A percentile compares a stretch with the other conserved stretches of the same genome.
These are phyloP conservation scores for Coemansia sp. DNA, from an alignment of 192 early-diverging fungal species.

Conservation along the genomic window DNA sequence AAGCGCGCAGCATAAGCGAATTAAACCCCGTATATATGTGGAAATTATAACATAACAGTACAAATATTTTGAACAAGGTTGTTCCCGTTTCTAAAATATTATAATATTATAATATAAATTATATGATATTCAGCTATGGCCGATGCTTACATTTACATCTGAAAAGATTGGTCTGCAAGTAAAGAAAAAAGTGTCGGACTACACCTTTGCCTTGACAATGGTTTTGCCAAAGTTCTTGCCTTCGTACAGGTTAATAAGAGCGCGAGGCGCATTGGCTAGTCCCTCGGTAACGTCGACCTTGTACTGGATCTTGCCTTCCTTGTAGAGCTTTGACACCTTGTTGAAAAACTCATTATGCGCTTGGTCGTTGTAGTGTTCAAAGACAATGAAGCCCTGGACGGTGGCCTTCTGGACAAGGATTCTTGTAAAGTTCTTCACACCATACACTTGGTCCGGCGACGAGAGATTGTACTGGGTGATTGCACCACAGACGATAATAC, in stretches of 20 bases:
- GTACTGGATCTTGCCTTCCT: slow-evolving; percentile 64
- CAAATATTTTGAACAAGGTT: not conserved
- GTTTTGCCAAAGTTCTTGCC: slow-evolving; percentile 74
- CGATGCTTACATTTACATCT: no score
- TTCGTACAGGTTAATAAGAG: slow-evolving; percentile 60
- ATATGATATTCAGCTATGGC: no score
- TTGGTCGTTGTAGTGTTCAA: slow-evolving; percentile 51
- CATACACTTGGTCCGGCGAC: slow-evolving; percentile 47
- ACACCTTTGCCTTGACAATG: slow-evolving; percentile 48
- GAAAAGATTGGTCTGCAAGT: not conserved
- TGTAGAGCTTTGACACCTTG: slow-evolving; percentile 58
- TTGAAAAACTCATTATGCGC: slow-evolving; percentile 57
- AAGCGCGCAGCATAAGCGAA: not conserved
- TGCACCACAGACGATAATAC: slow-evolving; percentile 74
- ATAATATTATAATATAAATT: no score
- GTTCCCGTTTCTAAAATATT: not conserved
- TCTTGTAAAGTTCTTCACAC: slow-evolving; percentile 60
- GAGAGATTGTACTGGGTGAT: slow-evolving; percentile 68
- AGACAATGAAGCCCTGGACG: slow-evolving; percentile 70
- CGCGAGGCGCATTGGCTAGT: slow-evolving; percentile 64
- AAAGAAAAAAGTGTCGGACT: not conserved
- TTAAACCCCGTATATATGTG: not conserved
- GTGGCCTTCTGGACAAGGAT: slow-evolving; percentile 60
- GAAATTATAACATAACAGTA: slow-evolving; percentile 1
- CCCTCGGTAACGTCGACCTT: slow-evolving; percentile 62